Evolutionary conservation across 805 yeast species (phyloP).

Genomic region (Hagleromyces aurorensis): DNA sequence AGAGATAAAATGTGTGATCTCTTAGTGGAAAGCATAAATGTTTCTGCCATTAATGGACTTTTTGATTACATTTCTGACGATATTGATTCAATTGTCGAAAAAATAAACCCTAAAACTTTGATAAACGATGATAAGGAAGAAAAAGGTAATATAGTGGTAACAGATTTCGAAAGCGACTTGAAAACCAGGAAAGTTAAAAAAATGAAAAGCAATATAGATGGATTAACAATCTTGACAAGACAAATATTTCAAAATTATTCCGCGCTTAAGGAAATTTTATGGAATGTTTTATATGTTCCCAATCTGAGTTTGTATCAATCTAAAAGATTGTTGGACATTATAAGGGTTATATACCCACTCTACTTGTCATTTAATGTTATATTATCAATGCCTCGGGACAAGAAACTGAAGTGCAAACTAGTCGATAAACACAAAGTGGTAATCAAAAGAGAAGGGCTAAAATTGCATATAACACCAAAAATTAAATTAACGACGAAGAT

Average conservation of each 20-base stretch:
- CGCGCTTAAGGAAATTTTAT: slow-evolving; percentile 52
- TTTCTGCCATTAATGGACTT: slow-evolving; percentile 59
- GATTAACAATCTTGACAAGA: slow-evolving; percentile 20
- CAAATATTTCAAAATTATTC: slow-evolving; percentile 33
- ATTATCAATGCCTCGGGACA: slow-evolving; percentile 60
- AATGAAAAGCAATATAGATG: slow-evolving; percentile 23
- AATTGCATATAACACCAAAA: slow-evolving; percentile 23
- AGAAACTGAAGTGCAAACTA: slow-evolving; percentile 53
- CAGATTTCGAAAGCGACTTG: slow-evolving; percentile 16
- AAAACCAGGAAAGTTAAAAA: slow-evolving; percentile 17
- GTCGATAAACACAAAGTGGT: slow-evolving; percentile 47
- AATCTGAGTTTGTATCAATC: slow-evolving; percentile 51
- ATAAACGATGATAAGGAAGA: slow-evolving; percentile 15
- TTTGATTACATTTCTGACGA: slow-evolving; percentile 60
- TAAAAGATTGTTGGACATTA: slow-evolving; percentile 53
- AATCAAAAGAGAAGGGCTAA: slow-evolving; percentile 46
- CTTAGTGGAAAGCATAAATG: slow-evolving; percentile 48
- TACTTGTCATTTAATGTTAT: slow-evolving; percentile 52
- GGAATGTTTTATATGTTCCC: slow-evolving; percentile 64
- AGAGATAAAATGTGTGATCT: slow-evolving; percentile 41
- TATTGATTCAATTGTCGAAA: slow-evolving; percentile 33
- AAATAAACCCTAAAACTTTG: slow-evolving; percentile 18
- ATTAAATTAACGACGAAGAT: slow-evolving; percentile 10
- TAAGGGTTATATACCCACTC: slow-evolving; percentile 59
- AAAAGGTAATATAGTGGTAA: slow-evolving; percentile 13